Percentiles rank a stretch among this genome's conserved stretches.
phyloP scores from a whole-genome alignment of 768 basidiomycete genomes.

The Pleurotus djamor region DNA sequence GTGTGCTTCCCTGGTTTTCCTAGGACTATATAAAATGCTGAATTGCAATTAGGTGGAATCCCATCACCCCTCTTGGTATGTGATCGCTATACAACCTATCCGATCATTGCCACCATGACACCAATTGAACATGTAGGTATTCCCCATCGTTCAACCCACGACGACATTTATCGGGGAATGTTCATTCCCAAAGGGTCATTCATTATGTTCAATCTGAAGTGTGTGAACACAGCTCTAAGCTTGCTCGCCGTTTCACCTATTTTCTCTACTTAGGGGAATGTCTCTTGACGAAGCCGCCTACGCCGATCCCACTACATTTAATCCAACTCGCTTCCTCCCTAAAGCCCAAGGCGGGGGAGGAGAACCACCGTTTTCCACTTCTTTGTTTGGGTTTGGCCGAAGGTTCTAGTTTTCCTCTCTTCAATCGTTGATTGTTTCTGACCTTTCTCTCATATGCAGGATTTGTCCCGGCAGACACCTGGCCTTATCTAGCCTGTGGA shows the following conservation, averaged over 20 bases:
- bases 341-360: background rate
- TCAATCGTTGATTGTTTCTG: background rate
- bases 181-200: constrained; percentile 31
- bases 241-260: background rate
- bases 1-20: constrained; percentile 7
- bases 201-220: constrained; percentile 27
- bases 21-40: no score
- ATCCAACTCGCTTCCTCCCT: constrained; percentile 3
- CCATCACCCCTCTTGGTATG: constrained; percentile 11
- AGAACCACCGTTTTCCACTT: background rate
- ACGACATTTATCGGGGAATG: constrained; percentile 30
- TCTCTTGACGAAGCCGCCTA: constrained; percentile 3
- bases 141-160: constrained; percentile 25
- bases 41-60: constrained; percentile 10
- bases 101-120: background rate
- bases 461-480: constrained; percentile 49
- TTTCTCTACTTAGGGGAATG: background rate
- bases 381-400: constrained; percentile 1
- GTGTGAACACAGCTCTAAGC: constrained; percentile 12
- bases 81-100: background rate
- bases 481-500: constrained; percentile 45
- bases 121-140: constrained; percentile 14
- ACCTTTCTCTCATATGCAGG: constrained; percentile 10
- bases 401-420: background rate
- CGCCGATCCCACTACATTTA: background rate